phyloP scores from a whole-genome alignment of 495 filamentous ascomycete genomes.

The Penicillium paxilli region DNA sequence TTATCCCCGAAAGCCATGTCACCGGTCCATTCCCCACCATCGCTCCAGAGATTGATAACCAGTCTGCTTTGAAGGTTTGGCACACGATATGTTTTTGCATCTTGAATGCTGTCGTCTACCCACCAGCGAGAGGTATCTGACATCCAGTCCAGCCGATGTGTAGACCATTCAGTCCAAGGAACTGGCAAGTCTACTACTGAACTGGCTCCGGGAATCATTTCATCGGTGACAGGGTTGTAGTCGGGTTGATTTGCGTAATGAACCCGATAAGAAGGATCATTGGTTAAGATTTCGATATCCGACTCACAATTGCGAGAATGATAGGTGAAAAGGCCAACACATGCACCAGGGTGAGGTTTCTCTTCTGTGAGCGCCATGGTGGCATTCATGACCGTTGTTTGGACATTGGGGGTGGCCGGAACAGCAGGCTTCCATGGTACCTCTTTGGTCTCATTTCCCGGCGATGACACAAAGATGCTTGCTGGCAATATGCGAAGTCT shows the following conservation, averaged over 20 bases:
- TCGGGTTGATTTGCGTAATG: constrained; percentile 78
- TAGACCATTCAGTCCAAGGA: constrained; percentile 67
- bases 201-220: constrained; percentile 37
- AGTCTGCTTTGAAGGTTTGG: constrained; percentile 60
- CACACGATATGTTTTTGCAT: constrained; percentile 61
- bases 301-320: constrained; percentile 63
- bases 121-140: constrained; percentile 63
- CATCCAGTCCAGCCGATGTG: constrained; percentile 73
- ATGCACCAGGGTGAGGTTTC: constrained; percentile 46
- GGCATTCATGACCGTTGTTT: background rate
- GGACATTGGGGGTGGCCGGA: background rate
- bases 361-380: background rate
- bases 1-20: constrained; percentile 61
- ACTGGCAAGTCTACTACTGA: constrained; percentile 31
- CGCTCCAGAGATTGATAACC: constrained; percentile 74
- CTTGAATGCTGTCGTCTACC: constrained; percentile 57
- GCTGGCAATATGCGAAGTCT: constrained; percentile 41
- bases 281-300: constrained; percentile 75
- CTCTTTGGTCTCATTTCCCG: constrained; percentile 1
- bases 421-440: constrained; percentile 1
- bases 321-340: constrained; percentile 73
- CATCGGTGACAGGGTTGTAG: constrained; percentile 36
- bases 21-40: constrained; percentile 72
- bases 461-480: constrained; percentile 11
- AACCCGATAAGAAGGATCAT: constrained; percentile 52